Evolutionary conservation across 1,139 yeast genomes (phyloP), one percentile per base, ranked within the genome.

Genomic region (Ogataea hybrid): DNA sequence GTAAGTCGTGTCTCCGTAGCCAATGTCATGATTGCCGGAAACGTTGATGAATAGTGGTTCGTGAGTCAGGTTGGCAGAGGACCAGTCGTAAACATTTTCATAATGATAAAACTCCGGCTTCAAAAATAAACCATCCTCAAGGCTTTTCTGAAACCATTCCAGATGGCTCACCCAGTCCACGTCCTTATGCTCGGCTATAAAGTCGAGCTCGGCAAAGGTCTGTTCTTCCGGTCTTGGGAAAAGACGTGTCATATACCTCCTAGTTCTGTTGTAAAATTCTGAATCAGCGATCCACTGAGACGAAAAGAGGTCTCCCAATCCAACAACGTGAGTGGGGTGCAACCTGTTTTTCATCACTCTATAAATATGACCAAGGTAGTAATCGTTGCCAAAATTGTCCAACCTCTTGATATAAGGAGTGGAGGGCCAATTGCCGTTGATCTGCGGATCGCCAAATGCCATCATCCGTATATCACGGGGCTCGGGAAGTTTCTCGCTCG

Each of bases 391-490:
- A 56, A 66, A 83, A 41, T 86, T 83, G 58, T 92, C 98, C 27
- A 92, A 67, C 42, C 87, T 64, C 50, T 86, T 84, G 47, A 87
- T 71, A 56, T 82, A 80, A n/a, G 82, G 77, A 1, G 95, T 84
- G 37, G 70, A 68, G 9, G 75, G 75, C 83, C 87, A 81, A 50
- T 81, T 78, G 1, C 97, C 97, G 49, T 90, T 84, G 62, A 92
- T 89, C 64, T 92, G 98, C 0, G 98, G 98, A 59, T 92, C 98
- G 9, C 97, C 98, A 62, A 89, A 83, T 3, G 95, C 83, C 53
- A 89, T 63, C 68, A 84, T 66, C 48, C 77, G 77, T 46, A 84
- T 74, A 54, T 81, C 87, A 15, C 68, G 59, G 11, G 67, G 60
- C 2, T 28, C 27, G 11, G 42, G 58, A 37, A 9, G 34, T 23